Evolutionary conservation across 352 stramenopile species (phyloP), one percentile per base, ranked within the genome.

Genomic region (Globisporangium apiculatum): DNA sequence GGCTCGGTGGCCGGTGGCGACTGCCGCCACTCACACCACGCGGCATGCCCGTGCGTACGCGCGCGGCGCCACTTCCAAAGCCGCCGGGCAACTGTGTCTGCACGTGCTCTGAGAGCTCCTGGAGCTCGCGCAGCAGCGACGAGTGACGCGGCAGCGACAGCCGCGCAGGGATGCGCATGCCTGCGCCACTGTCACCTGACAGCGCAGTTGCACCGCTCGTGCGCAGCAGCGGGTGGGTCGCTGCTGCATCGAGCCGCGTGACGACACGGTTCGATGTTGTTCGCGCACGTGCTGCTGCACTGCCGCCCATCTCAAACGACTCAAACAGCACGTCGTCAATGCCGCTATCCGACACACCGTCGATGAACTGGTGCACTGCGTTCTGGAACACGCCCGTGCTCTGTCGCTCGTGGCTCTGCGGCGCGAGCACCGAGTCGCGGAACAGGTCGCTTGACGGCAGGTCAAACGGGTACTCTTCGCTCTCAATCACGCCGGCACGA

Each of bases 21-120:
- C 76, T 71, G 8, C 79, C 72, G 18, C 65, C 62, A 31, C 24
- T 31, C 24, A 31, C 24, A 40, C 71, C 62, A 40, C 76, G 75
- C 24, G 75, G 72, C 24, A 88, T 45, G 41, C 62, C 61, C 15
- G 70, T 55, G 7, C 74, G 60, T 12, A 55, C 31, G 1, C 66
- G 53, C 0, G 53, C 55, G 11, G 7, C 11, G 18, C 68, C 61
- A 7, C 59, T 60, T 7, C 58, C 63, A 51, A 66, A 62, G 15
- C 76, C 53, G 53, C 73, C 57, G 52, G 77, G 72, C 5, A 88
- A 37, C 49, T 91, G 82, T 31, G 63, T 88, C 55, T 92, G 83
- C 36, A 89, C 83, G 53, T 92, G 83, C 9, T 89, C 77, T 0
- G 81, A 86, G 46, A 90, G 51, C 47, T 88, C 83, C 60, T 90